Conservation (phyloP, 2,329 filamentous ascomycete genomes). For the Aspergillus neotritici region DNA sequence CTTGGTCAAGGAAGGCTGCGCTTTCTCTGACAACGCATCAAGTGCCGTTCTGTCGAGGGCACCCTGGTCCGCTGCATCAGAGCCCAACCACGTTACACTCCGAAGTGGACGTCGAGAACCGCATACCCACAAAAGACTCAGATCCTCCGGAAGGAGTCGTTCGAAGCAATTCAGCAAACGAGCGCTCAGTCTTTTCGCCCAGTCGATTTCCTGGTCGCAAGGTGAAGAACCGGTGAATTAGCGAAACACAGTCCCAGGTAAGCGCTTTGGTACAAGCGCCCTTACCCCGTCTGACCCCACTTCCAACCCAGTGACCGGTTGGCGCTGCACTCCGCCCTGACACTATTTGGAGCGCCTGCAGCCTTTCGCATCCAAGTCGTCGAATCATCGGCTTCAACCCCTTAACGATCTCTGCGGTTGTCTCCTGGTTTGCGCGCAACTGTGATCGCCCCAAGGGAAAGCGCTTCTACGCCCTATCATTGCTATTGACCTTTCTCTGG, state of each 20-base stretch:
- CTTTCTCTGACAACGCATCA: conserved; percentile 41
- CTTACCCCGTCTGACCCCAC: conserved; percentile 20
- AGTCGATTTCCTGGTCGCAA: conserved; percentile 13
- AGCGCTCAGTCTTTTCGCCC: conserved; percentile 9
- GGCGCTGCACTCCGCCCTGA: conserved; percentile 41
- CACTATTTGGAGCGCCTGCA: conserved; percentile 37
- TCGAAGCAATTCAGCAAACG: conserved; percentile 21
- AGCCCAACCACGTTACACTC: conserved; percentile 43
- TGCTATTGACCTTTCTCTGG: conserved; percentile 11
- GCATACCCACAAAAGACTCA: conserved; percentile 30
- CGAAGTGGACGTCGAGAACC: conserved; percentile 23
- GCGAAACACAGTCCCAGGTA: conserved; percentile 27
- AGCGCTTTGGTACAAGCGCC: conserved; percentile 22
- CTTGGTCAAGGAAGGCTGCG: conserved; percentile 23
- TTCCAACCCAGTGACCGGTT: conserved; percentile 38
- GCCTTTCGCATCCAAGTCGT: conserved; percentile 30
- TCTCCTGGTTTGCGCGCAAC: conserved; percentile 21
- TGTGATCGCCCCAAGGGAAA: conserved; percentile 21
- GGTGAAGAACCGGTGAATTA: conserved; percentile 8
- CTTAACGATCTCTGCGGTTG: conserved; percentile 20
- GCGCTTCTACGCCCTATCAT: conserved; percentile 20
- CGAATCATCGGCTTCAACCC: conserved; percentile 37
- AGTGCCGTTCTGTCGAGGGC: conserved; percentile 29
- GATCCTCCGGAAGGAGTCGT: conserved; percentile 21
- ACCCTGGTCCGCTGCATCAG: conserved; percentile 39